A percentile compares a stretch with the other conserved stretches of the same genome.
These are phyloP conservation scores for Bifiguratus adelaidae DNA, from an alignment of 192 early-diverging fungal species.

Conservation along the genomic window DNA sequence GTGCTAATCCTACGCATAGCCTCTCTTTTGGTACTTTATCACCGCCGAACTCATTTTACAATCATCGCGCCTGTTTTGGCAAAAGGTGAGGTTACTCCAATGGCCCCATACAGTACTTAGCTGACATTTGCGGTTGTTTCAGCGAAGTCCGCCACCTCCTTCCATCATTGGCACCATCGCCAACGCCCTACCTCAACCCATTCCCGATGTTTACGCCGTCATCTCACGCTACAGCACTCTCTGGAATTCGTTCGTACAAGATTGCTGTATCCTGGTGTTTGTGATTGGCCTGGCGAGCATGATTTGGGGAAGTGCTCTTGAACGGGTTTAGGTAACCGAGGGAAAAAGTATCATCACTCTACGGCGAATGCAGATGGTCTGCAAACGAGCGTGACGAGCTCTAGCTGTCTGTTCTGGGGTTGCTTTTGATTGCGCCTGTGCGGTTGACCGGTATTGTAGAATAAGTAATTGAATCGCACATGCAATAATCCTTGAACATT, in stretches of 20 bases:
- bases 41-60: slow-evolving; percentile 37
- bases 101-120: too few relatives aligned
- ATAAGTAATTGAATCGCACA: too few relatives aligned
- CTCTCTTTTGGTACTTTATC: slow-evolving; percentile 47
- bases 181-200: slow-evolving; percentile 30
- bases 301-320: too few relatives aligned
- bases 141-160: slow-evolving; percentile 15
- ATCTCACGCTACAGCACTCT: slow-evolving; percentile 40
- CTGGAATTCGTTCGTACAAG: slow-evolving; percentile 41
- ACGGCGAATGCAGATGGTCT: too few relatives aligned
- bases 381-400: too few relatives aligned
- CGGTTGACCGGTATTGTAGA: too few relatives aligned
- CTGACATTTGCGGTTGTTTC: not conserved
- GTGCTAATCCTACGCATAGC: slow-evolving; percentile 8
- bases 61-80: slow-evolving; percentile 26
- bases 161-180: slow-evolving; percentile 29
- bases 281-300: slow-evolving; percentile 33
- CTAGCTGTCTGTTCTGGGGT: too few relatives aligned
- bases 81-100: too few relatives aligned
- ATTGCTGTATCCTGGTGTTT: slow-evolving; percentile 34
- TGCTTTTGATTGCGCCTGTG: too few relatives aligned
- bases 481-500: too few relatives aligned
- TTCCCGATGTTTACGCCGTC: slow-evolving; percentile 26
- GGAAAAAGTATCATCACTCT: too few relatives aligned
- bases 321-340: too few relatives aligned